A percentile compares a stretch with the other conserved stretches of the same genome.
phyloP scores from a whole-genome alignment of 2,329 filamentous ascomycete genomes.

The Camptophora hylomeconis region DNA sequence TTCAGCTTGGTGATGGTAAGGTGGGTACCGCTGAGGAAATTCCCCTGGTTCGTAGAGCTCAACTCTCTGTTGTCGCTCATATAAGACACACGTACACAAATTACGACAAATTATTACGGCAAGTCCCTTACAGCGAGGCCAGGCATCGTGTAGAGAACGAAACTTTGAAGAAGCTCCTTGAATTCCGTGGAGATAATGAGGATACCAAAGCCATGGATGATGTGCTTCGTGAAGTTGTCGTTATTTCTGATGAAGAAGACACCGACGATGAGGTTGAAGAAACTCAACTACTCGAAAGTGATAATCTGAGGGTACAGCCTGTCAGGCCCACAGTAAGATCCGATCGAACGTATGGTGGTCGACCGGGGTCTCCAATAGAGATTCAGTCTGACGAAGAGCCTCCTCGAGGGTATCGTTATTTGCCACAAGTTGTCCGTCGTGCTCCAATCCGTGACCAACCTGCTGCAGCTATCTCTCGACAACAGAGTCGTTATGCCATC shows the following conservation, averaged over 20 bases:
- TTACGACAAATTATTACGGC: slow-evolving; percentile 45
- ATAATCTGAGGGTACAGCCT: slow-evolving; percentile 27
- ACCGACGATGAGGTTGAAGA: slow-evolving; percentile 29
- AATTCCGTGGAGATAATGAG: slow-evolving; percentile 50
- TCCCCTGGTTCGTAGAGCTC: slow-evolving; percentile 42
- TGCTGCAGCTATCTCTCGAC: slow-evolving; percentile 25
- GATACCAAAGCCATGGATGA: slow-evolving; percentile 44
- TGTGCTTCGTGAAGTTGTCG: slow-evolving; percentile 50
- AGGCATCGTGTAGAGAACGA: slow-evolving; percentile 41
- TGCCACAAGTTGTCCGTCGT: slow-evolving; percentile 18
- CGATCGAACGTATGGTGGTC: slow-evolving; percentile 1
- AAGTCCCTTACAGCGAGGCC: slow-evolving; percentile 40
- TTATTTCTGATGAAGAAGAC: slow-evolving; percentile 50
- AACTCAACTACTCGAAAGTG: slow-evolving; percentile 17
- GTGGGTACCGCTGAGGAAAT: slow-evolving; percentile 45
- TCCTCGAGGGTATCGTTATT: slow-evolving; percentile 24
- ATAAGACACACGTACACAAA: slow-evolving; percentile 50
- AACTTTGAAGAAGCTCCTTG: slow-evolving; percentile 43
- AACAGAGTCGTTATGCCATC: slow-evolving; percentile 33
- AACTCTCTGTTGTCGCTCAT: slow-evolving; percentile 49
- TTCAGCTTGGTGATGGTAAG: slow-evolving; percentile 44
- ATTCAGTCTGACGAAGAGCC: slow-evolving; percentile 23
- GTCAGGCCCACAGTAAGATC: slow-evolving; percentile 2
- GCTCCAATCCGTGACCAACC: slow-evolving; percentile 14
- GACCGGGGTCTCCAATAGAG: slow-evolving; percentile 1